Conservation (phyloP, 2,329 filamentous ascomycete genomes). For the Fusarium sp. region DNA sequence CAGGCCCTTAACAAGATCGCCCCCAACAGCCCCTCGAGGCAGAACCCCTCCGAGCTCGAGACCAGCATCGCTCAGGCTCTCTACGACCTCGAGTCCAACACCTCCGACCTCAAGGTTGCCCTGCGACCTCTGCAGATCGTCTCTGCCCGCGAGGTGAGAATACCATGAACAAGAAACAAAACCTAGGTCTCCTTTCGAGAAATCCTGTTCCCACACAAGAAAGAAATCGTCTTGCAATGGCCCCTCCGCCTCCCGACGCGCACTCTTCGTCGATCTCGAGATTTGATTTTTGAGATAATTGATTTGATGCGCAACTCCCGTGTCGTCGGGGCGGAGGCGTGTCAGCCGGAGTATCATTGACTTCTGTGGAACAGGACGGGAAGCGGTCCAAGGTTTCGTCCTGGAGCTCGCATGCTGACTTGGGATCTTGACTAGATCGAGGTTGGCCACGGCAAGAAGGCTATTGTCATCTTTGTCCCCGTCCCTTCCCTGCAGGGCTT, state of each 20-base stretch:
- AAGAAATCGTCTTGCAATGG: conserved; percentile 53
- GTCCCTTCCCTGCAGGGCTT: conserved; percentile 98
- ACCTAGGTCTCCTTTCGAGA: conserved; percentile 33
- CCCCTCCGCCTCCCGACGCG: conserved; percentile 42
- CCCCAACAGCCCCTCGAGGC: conserved; percentile 94
- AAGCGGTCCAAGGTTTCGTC: conserved; percentile 79
- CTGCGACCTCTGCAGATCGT: conserved; percentile 99
- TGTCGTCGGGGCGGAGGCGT: conserved; percentile 49
- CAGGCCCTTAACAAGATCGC: conserved; percentile 98
- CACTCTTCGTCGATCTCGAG: conserved; percentile 39
- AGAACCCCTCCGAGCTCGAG: conserved; percentile 98
- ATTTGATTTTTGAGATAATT: not conserved
- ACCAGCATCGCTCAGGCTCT: conserved; percentile 96
- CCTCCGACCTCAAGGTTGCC: conserved; percentile 94
- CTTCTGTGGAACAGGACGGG: conserved; percentile 76
- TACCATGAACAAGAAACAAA: conserved; percentile 44
- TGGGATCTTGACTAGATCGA: conserved; percentile 86
- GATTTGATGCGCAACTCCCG: conserved; percentile 33
- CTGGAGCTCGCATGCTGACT: conserved; percentile 84
- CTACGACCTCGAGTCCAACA: conserved; percentile 99
- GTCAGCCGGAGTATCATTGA: conserved; percentile 57
- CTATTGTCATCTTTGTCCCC: conserved; percentile 99
- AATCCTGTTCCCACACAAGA: conserved; percentile 60
- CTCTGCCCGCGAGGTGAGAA: conserved; percentile 98
- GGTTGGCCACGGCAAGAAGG: conserved; percentile 99